Evolutionary conservation across 1,139 yeast genomes (phyloP).

Genomic region (Nakaseomyces delphensis): DNA sequence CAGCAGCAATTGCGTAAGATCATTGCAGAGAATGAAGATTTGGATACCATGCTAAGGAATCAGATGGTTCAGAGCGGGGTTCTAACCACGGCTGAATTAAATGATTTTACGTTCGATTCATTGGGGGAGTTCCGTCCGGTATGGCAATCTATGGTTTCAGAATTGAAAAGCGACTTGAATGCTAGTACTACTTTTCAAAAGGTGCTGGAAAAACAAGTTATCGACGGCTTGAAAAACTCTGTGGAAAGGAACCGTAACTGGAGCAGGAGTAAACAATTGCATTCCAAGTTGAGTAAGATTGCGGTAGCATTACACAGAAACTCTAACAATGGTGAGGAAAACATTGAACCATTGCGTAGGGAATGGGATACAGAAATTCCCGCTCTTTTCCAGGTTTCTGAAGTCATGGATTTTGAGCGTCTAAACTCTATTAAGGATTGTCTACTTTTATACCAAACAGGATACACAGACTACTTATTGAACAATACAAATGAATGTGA

Average conservation of each 20-base stretch:
- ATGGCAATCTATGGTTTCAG: slow-evolving; percentile 50
- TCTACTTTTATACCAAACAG: slow-evolving; percentile 61
- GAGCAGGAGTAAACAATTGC: slow-evolving; percentile 37
- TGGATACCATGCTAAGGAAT: slow-evolving; percentile 31
- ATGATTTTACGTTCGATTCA: slow-evolving; percentile 38
- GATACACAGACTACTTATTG: slow-evolving; percentile 41
- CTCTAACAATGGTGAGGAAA: slow-evolving; percentile 12
- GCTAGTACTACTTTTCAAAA: slow-evolving; percentile 45
- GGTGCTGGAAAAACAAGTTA: slow-evolving; percentile 47
- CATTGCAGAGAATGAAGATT: slow-evolving; percentile 37
- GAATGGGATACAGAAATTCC: slow-evolving; percentile 76
- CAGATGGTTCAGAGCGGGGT: slow-evolving; percentile 32
- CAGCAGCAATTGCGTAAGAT: slow-evolving; percentile 44
- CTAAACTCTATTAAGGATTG: slow-evolving; percentile 59
- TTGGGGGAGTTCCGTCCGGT: slow-evolving; percentile 48
- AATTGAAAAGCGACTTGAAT: slow-evolving; percentile 45
- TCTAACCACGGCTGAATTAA: slow-evolving; percentile 30
- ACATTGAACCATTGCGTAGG: slow-evolving; percentile 11
- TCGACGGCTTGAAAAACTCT: slow-evolving; percentile 46
- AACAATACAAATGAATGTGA: slow-evolving; percentile 50
- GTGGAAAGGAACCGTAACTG: slow-evolving; percentile 47
- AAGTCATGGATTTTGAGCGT: slow-evolving; percentile 61
- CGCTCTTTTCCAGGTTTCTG: slow-evolving; percentile 65
- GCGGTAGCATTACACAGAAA: slow-evolving; percentile 24
- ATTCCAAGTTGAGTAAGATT: slow-evolving; percentile 35